Evolutionary conservation across 2,329 filamentous ascomycete species (phyloP).

Genomic region (Diaporthe sp.): DNA sequence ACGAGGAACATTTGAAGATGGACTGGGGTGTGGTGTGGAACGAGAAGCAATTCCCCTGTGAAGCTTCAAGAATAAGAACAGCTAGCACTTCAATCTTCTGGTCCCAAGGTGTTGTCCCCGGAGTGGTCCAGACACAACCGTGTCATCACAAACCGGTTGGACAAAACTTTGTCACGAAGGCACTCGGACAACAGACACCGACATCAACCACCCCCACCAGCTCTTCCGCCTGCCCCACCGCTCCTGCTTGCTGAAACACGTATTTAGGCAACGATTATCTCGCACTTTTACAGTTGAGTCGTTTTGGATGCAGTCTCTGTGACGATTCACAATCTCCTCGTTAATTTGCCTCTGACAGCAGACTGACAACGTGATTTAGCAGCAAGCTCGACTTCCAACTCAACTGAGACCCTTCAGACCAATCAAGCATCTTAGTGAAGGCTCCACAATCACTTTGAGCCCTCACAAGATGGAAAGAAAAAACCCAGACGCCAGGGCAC

Average conservation of each 20-base stretch:
- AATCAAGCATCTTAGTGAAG: background rate
- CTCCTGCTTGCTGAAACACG: background rate
- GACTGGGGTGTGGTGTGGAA: background rate
- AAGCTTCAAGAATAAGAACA: background rate
- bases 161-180: too few species aligned
- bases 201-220: background rate
- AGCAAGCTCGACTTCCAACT: background rate
- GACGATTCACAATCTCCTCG: background rate
- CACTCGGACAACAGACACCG: background rate
- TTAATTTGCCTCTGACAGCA: background rate
- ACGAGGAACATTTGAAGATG: background rate
- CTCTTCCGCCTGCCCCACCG: background rate
- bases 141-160: background rate
- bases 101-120: background rate
- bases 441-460: background rate
- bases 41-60: background rate
- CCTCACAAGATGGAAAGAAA: background rate
- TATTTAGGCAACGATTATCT: background rate
- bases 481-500: background rate
- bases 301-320: background rate
- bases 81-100: background rate
- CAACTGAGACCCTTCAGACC: background rate
- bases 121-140: fast-evolving
- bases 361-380: background rate
- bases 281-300: background rate